A percentile compares a stretch with the other conserved stretches of the same genome.
phyloP scores from a whole-genome alignment of 1,139 yeast species.

The Suhomyces anneliseae region DNA sequence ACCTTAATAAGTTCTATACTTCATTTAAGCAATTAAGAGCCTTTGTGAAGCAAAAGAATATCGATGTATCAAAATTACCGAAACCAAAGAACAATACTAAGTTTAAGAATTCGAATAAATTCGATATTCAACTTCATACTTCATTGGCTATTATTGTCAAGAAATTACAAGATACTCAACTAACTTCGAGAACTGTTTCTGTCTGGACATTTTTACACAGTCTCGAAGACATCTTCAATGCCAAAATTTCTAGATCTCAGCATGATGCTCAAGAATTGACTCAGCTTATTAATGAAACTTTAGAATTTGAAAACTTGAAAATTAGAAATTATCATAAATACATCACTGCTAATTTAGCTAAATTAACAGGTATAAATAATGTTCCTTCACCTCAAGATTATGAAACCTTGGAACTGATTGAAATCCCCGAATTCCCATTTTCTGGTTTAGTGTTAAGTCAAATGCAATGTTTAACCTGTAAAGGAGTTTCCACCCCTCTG shows the following conservation, averaged over 20 bases:
- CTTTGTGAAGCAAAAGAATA: constrained; percentile 23
- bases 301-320: constrained; percentile 62
- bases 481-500: constrained; percentile 58
- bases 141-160: constrained; percentile 56
- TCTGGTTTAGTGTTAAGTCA: constrained; percentile 65
- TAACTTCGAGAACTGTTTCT: constrained; percentile 55
- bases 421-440: constrained; percentile 69
- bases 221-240: constrained; percentile 73
- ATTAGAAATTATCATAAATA: constrained; percentile 34
- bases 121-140: constrained; percentile 52
- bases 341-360: constrained; percentile 11
- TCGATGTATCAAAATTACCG: constrained; percentile 24
- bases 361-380: constrained; percentile 6
- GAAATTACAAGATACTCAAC: constrained; percentile 64
- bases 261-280: constrained; percentile 95
- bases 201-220: constrained; percentile 79
- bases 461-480: constrained; percentile 69
- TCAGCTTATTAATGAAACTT: constrained; percentile 74
- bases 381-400: constrained; percentile 15
- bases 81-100: constrained; percentile 23
- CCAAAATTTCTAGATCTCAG: constrained; percentile 76
- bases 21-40: constrained; percentile 29
- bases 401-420: constrained; percentile 27
- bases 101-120: constrained; percentile 25
- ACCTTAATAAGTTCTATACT: constrained; percentile 49